A percentile compares a stretch with the other conserved stretches of the same genome.
Conservation (phyloP, 2,329 filamentous ascomycete genomes). For the Achaetomium macrosporum region DNA sequence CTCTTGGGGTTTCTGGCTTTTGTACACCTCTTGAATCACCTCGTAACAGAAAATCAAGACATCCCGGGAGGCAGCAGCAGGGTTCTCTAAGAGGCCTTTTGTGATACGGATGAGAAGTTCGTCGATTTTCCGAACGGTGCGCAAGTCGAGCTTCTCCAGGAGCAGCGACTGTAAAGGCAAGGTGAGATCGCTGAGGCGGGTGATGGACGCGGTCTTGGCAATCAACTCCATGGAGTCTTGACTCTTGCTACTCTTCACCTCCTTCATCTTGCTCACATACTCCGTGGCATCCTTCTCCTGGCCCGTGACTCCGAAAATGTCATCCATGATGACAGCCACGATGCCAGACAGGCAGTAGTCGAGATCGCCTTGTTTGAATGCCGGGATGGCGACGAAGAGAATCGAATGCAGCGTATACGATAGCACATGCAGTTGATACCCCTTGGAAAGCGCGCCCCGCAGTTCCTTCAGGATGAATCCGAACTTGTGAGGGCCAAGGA, state of each 20-base stretch:
- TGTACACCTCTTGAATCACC: constrained; percentile 81
- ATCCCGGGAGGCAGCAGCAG: constrained; percentile 69
- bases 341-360: constrained; percentile 81
- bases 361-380: constrained; percentile 73
- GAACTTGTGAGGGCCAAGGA: constrained; percentile 78
- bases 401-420: constrained; percentile 94
- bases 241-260: constrained; percentile 96
- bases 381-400: constrained; percentile 66
- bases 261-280: constrained; percentile 92
- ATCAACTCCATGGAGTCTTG: constrained; percentile 96
- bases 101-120: constrained; percentile 79
- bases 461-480: constrained; percentile 92
- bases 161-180: constrained; percentile 73
- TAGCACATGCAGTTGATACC: constrained; percentile 90
- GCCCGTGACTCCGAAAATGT: constrained; percentile 87
- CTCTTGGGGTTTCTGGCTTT: constrained; percentile 47
- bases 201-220: constrained; percentile 73
- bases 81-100: constrained; percentile 75
- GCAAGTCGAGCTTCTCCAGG: constrained; percentile 75
- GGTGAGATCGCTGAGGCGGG: constrained; percentile 67
- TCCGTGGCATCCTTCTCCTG: constrained; percentile 97
- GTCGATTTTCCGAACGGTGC: constrained; percentile 83
- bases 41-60: constrained; percentile 94
- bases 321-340: constrained; percentile 87
- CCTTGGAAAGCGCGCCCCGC: constrained; percentile 71